phyloP scores from a whole-genome alignment of 768 basidiomycete species.

The Lentinula aciculospora region DNA sequence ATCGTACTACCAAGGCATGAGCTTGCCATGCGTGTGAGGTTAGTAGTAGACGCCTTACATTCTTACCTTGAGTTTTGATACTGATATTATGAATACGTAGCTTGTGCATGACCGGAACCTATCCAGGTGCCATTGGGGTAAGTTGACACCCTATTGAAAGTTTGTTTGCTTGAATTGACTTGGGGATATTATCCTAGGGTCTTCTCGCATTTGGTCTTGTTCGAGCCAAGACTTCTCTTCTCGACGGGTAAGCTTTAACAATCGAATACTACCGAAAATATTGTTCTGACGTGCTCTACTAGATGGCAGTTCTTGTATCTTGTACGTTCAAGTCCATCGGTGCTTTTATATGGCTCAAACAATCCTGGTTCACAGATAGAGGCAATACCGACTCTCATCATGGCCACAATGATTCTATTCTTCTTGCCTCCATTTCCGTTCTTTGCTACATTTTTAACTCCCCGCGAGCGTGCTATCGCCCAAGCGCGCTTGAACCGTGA shows the following conservation, averaged over 20 bases:
- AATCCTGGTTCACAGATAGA: conserved; percentile 34
- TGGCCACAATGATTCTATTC: conserved; percentile 41
- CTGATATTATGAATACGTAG: conserved; percentile 21
- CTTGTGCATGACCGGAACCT: conserved; percentile 52
- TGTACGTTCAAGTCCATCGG: conserved; percentile 16
- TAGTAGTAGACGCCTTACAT: background rate
- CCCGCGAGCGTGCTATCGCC: conserved; percentile 48
- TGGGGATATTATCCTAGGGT: conserved; percentile 26
- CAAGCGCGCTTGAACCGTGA: conserved; percentile 51
- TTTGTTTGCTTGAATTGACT: background rate
- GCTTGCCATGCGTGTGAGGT: conserved; percentile 47
- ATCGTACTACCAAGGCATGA: conserved; percentile 27
- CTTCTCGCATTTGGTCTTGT: conserved; percentile 53
- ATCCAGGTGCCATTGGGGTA: conserved; percentile 52
- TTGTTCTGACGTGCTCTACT: background rate
- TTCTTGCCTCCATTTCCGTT: conserved; percentile 55
- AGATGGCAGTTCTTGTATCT: conserved; percentile 61
- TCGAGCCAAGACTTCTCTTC: conserved; percentile 39
- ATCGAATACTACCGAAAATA: background rate
- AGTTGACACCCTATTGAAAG: background rate
- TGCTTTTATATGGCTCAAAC: background rate
- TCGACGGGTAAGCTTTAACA: conserved; percentile 27
- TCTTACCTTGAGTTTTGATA: background rate
- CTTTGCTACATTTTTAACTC: conserved; percentile 44
- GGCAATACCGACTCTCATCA: conserved; percentile 48